phyloP scores from a whole-genome alignment of 495 filamentous ascomycete species.

The Hypoxylon lenormandii region DNA sequence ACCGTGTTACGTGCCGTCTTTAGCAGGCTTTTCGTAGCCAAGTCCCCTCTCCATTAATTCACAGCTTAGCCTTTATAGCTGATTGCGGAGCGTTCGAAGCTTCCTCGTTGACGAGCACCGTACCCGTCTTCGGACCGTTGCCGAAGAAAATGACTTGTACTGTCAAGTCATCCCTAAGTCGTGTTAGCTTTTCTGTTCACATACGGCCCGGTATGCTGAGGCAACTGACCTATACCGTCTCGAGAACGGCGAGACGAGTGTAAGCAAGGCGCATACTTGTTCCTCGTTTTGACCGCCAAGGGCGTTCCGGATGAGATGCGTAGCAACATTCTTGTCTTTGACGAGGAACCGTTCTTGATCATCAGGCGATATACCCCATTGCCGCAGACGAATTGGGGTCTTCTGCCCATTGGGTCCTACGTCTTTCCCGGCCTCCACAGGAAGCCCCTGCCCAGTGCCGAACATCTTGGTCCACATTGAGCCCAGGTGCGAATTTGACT shows the following conservation, averaged over 20 bases:
- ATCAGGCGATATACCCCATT: conserved; percentile 79
- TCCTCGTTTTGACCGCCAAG: conserved; percentile 93
- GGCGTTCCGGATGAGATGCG: conserved; percentile 94
- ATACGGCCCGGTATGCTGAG: conserved; percentile 26
- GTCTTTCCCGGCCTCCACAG: conserved; percentile 63
- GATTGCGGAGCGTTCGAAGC: conserved; percentile 77
- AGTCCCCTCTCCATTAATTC: neutral
- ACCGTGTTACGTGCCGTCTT: neutral
- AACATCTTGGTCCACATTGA: conserved; percentile 70
- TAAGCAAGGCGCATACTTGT: conserved; percentile 92
- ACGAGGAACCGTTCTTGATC: conserved; percentile 85
- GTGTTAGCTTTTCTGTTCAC: conserved; percentile 17
- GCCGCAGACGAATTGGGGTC: conserved; percentile 83
- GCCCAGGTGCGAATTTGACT: conserved; percentile 53
- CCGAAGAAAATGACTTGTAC: conserved; percentile 99
- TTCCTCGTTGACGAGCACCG: conserved; percentile 84
- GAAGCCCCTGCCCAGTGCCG: conserved; percentile 65
- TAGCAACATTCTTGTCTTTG: conserved; percentile 95
- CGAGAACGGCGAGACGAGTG: conserved; percentile 88
- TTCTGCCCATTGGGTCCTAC: conserved; percentile 65
- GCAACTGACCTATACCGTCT: conserved; percentile 79
- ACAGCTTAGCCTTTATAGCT: conserved; percentile 56
- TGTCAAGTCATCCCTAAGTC: conserved; percentile 80
- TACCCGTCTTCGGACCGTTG: conserved; percentile 76
- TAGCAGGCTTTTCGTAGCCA: conserved; percentile 10